Evolutionary conservation across 345 rosid genomes (phyloP).

Genomic region (Syzygium oleosum): DNA sequence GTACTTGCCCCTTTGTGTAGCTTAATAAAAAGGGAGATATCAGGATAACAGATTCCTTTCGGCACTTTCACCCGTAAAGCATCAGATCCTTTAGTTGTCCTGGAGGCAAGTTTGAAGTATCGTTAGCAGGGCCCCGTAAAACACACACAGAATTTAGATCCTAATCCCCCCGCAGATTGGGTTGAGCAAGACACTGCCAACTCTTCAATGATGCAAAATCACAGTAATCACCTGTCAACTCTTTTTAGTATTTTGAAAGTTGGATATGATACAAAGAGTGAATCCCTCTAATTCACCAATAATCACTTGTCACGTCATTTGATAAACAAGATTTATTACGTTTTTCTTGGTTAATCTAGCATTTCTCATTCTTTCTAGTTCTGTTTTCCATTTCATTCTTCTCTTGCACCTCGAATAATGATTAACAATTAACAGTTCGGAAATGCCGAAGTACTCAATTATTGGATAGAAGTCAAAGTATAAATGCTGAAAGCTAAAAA

Average conservation of each 20-base stretch:
- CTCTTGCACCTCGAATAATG: background rate
- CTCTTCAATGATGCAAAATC: no score
- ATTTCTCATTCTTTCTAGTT: background rate
- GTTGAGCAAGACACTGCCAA: no score
- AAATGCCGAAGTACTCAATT: background rate
- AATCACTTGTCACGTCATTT: background rate
- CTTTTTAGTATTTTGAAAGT: no score
- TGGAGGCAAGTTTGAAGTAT: background rate
- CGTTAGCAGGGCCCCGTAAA: no score
- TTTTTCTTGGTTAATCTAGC: background rate
- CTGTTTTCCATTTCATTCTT: background rate
- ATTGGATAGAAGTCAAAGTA: background rate
- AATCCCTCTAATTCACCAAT: no score
- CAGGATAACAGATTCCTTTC: background rate
- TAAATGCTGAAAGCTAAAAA: background rate
- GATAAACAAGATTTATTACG: background rate
- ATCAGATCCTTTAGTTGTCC: no score
- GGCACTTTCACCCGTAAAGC: no score
- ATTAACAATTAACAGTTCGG: background rate
- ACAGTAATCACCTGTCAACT: no score
- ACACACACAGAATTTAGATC: no score
- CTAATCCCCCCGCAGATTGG: no score
- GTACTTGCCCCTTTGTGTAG: no score
- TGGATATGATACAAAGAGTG: no score
- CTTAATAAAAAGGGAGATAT: background rate